These are phyloP conservation scores for Beauveria caledonica DNA, from an alignment of 2,329 filamentous ascomycete genomes.

Conservation along the genomic window DNA sequence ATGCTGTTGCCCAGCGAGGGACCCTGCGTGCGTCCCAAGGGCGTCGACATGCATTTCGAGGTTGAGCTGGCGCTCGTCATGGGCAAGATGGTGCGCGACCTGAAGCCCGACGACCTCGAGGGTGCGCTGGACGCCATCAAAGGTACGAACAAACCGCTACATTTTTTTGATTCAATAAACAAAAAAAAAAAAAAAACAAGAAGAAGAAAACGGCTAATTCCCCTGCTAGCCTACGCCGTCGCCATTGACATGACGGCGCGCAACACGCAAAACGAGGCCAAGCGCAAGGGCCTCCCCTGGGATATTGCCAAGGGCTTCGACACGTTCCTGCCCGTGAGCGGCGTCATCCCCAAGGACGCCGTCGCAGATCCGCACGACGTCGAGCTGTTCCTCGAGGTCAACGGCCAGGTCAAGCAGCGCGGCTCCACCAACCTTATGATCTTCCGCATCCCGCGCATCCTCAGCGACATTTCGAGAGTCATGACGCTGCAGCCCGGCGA, in stretches of 20 bases:
- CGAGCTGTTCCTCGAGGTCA: conserved; percentile 79
- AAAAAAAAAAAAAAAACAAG: no score
- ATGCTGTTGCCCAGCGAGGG: conserved; percentile 73
- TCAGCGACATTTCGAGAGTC: conserved; percentile 88
- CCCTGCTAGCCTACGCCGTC: conserved; percentile 65
- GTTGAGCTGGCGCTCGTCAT: conserved; percentile 89
- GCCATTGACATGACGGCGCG: conserved; percentile 96
- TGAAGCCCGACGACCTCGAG: conserved; percentile 64
- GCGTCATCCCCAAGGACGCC: conserved; percentile 67
- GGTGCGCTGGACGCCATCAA: conserved; percentile 76
- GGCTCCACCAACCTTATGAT: conserved; percentile 94
- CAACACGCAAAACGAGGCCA: conserved; percentile 92
- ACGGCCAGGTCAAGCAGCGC: conserved; percentile 66
- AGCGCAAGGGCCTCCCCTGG: conserved; percentile 95
- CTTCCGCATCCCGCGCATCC: conserved; percentile 76
- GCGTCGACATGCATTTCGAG: conserved; percentile 86
- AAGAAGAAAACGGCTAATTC: not conserved
- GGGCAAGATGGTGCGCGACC: conserved; percentile 68
- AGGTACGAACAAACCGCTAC: conserved; percentile 38
- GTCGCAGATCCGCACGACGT: conserved; percentile 85
- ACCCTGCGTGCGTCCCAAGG: conserved; percentile 71
- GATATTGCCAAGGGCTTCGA: conserved; percentile 96
- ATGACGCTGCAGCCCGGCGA: conserved; percentile 92
- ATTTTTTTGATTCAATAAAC: no score
- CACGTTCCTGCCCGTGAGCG: conserved; percentile 85